A percentile compares a stretch with the other conserved stretches of the same genome.
These are phyloP conservation scores for Saturnispora sekii DNA, from an alignment of 805 yeast species.

Conservation along the genomic window DNA sequence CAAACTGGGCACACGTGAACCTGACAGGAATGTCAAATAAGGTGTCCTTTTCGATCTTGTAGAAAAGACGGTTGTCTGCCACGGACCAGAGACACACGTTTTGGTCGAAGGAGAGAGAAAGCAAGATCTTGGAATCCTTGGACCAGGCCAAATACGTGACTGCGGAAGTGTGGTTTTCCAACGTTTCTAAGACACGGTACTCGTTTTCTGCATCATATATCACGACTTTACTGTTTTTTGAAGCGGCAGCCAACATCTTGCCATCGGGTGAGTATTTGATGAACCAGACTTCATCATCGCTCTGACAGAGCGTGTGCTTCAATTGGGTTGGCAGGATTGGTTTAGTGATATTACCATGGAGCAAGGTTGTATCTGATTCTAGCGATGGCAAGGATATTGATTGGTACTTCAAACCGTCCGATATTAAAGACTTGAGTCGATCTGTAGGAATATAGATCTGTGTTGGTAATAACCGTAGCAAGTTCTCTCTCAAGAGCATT, in stretches of 20 bases:
- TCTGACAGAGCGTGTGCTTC: conserved; percentile 39
- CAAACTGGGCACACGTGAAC: conserved; percentile 11
- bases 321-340: conserved; percentile 34
- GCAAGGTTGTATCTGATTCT: conserved; percentile 14
- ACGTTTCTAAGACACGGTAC: conserved; percentile 29
- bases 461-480: conserved; percentile 40
- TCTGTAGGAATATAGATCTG: conserved; percentile 37
- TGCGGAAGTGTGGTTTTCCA: conserved; percentile 40
- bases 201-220: conserved; percentile 54
- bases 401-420: conserved; percentile 44
- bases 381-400: conserved; percentile 19
- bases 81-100: conserved; percentile 40
- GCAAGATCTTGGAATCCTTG: conserved; percentile 52
- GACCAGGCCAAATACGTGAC: conserved; percentile 70
- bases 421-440: conserved; percentile 39
- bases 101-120: conserved; percentile 67
- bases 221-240: conserved; percentile 53
- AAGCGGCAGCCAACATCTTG: conserved; percentile 62
- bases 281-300: conserved; percentile 77
- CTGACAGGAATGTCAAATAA: conserved; percentile 8
- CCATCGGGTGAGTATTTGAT: conserved; percentile 73
- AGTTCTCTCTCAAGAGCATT: conserved; percentile 29
- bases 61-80: conserved; percentile 1
- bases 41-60: conserved; percentile 4
- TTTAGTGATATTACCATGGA: background rate